Evolutionary conservation across 148 eudicot genomes (phyloP).

Genomic region (Selenicereus undatus): DNA sequence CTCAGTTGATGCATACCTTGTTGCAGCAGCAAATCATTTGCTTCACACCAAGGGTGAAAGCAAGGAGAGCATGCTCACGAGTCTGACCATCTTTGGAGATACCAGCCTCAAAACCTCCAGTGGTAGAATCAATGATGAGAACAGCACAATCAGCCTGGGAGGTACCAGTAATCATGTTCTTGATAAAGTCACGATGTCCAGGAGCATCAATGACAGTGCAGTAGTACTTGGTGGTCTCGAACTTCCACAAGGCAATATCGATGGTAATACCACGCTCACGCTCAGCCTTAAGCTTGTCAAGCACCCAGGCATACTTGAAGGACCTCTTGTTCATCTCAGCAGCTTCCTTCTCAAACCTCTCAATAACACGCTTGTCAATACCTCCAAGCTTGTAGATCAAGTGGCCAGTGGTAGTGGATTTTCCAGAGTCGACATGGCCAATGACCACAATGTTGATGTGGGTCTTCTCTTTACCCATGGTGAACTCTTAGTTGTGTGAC

Average conservation of each 20-base stretch:
- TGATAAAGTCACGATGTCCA: constrained; percentile 53
- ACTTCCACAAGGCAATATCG: constrained; percentile 57
- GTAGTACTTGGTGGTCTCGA: constrained; percentile 56
- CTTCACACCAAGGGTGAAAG: constrained; percentile 56
- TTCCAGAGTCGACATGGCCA: constrained; percentile 61
- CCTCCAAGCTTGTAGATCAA: constrained; percentile 63
- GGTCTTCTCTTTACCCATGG: constrained; percentile 53
- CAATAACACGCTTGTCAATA: constrained; percentile 65
- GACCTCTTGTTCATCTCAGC: constrained; percentile 75
- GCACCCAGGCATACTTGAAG: constrained; percentile 62
- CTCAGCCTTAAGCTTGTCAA: constrained; percentile 58
- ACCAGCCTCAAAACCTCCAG: constrained; percentile 63
- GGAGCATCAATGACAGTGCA: constrained; percentile 64
- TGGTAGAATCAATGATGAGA: constrained; percentile 53
- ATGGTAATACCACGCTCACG: constrained; percentile 60
- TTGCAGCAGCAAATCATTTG: constrained; percentile 58
- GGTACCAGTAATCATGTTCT: constrained; percentile 63
- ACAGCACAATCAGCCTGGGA: constrained; percentile 60
- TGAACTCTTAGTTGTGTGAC: not conserved
- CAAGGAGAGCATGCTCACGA: constrained; percentile 60
- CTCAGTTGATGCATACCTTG: constrained; percentile 27
- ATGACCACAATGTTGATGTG: constrained; percentile 50
- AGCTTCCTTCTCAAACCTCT: constrained; percentile 60
- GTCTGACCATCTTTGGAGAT: constrained; percentile 61
- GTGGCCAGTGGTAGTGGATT: constrained; percentile 56